Base-by-base conservation (phyloP, 1,139 yeast species). In the Pichia sp. region DNA sequence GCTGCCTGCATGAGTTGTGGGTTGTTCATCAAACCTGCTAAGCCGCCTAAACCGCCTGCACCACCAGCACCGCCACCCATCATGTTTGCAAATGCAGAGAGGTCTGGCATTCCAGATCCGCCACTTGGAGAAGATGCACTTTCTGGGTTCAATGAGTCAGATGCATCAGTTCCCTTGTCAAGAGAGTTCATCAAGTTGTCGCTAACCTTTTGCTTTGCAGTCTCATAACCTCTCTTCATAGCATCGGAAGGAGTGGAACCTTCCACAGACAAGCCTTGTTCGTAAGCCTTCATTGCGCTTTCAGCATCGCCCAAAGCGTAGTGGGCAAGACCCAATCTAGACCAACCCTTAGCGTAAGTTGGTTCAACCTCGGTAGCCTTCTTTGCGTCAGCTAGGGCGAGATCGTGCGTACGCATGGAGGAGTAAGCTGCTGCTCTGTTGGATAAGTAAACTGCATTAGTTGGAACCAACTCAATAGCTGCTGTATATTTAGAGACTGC, bases 361-460 rank as follows among this genome's bases (percentile, higher is more conserved):
- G 96, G 82, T 56, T 91, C 87, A 40, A 80, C 66, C 44, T 73
- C 71, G 41, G 86, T 77, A 29, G 98, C 96, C 41, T 67, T 65
- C 53, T 79, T 71, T 22, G 98, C 96, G 59, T 91, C 99, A 30
- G 64, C 66, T 31, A 83, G 74, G 2, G 99, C 98, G 46, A 72
- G 66, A 14, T 74, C 81, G 54, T 84, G 91, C 44, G 85, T 68
- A 42, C 77, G 72, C 30, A 73, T 58, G 8, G 95, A 85, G 14
- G 95, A 84, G 60, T 83, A 77, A 6, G 98, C 98, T 33, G 99
- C 98, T 14, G 99, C 97, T 58, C 99, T 77, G 66, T 91, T 91
- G 24, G 97, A 87, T 45, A 73, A 75, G 62, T 81, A 93, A 20
- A 93, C 84, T 13, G 87, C 88, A 57, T 87, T 87, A 13, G 70